Evolutionary conservation across 2,329 filamentous ascomycete species (phyloP).

Genomic region (Fonsecaea multimorphosa): DNA sequence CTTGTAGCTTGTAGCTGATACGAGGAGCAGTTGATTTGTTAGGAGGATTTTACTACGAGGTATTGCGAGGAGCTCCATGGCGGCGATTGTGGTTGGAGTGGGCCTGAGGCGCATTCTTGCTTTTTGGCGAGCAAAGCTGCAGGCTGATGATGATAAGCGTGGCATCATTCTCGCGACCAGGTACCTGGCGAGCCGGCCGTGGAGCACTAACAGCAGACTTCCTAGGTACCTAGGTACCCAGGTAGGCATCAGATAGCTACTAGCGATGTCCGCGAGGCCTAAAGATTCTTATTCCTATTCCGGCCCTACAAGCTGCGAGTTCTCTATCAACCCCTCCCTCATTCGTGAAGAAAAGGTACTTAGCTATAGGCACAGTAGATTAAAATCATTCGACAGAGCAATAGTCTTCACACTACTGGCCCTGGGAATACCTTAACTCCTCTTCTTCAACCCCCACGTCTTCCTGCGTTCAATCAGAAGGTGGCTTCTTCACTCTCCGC

Average conservation of each 20-base stretch:
- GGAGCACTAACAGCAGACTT: too few relatives aligned
- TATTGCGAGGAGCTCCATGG: conserved; percentile 2
- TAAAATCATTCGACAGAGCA: not conserved
- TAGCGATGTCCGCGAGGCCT: not conserved
- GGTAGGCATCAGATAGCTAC: not conserved
- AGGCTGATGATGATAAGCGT: not conserved
- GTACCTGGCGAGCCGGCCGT: too few relatives aligned
- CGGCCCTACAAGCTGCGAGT: too few relatives aligned
- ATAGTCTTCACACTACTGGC: not conserved
- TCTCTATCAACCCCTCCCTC: too few relatives aligned
- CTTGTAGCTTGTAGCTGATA: not conserved
- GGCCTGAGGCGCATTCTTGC: not conserved
- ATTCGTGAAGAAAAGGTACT: not conserved
- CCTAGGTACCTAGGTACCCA: too few relatives aligned
- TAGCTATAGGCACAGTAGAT: too few relatives aligned
- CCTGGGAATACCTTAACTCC: not conserved
- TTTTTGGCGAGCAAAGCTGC: not conserved
- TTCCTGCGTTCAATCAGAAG: not conserved
- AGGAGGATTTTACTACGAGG: too few relatives aligned
- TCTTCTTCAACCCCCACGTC: not conserved
- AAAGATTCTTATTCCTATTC: too few relatives aligned
- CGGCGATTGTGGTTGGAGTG: not conserved
- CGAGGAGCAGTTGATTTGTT: not conserved
- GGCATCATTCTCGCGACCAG: not conserved
- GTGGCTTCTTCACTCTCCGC: not conserved